Evolutionary conservation across 1,284 basidiomycete genomes (phyloP).

Genomic region (Vanrija sp.): DNA sequence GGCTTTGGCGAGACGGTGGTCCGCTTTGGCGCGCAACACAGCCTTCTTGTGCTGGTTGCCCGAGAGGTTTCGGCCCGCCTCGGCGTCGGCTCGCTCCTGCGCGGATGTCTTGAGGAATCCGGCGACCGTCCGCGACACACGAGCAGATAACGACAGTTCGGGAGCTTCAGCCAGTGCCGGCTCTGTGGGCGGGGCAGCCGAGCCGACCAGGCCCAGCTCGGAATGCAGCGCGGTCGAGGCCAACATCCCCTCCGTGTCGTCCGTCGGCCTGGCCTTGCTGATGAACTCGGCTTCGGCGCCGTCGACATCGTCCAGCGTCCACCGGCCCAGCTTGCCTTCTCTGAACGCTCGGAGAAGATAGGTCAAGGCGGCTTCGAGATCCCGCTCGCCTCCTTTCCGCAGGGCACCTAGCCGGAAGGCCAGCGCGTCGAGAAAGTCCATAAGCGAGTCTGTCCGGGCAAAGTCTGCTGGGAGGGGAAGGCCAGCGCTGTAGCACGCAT

Average conservation of each 20-base stretch:
- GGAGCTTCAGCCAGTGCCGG: too few species aligned
- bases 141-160: neutral
- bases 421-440: constrained; percentile 65
- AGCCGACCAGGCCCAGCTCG: too few species aligned
- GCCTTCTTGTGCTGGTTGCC: constrained; percentile 16
- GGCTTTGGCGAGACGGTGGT: constrained; percentile 6
- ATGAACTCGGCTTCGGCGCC: constrained; percentile 8
- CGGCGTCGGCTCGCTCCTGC: constrained; percentile 13
- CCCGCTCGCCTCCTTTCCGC: constrained; percentile 66
- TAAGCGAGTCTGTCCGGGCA: constrained; percentile 56
- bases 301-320: constrained; percentile 53
- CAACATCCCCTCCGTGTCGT: neutral
- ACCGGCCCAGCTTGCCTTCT: constrained; percentile 57
- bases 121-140: constrained; percentile 4
- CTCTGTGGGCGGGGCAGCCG: too few species aligned
- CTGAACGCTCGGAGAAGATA: constrained; percentile 84
- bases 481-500: constrained; percentile 58
- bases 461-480: constrained; percentile 54
- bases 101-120: constrained; percentile 5
- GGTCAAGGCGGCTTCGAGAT: constrained; percentile 65
- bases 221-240: too few species aligned
- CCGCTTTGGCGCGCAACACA: constrained; percentile 6
- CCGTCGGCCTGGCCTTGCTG: neutral
- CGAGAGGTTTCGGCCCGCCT: constrained; percentile 13
- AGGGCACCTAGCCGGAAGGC: constrained; percentile 74